Evolutionary conservation across 139 green algal species (phyloP).

Genomic region (Auxenochlorella protothecoides): DNA sequence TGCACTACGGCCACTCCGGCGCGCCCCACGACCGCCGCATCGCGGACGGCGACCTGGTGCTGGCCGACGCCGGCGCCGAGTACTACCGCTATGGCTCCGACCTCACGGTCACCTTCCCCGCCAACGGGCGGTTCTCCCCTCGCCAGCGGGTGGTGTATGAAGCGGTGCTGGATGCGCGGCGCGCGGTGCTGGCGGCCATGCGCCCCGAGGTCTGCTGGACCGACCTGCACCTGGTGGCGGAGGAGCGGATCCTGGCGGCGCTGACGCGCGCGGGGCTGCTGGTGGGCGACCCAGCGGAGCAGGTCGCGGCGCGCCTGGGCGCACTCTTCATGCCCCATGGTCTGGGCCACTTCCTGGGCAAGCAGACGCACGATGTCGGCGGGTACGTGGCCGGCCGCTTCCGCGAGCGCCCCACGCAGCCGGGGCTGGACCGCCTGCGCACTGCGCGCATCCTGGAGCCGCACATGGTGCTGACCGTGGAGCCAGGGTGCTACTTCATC

Average conservation of each 20-base stretch:
- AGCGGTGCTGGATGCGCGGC: constrained; percentile 57
- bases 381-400: constrained; percentile 47
- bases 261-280: constrained; percentile 49
- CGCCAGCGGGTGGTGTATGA: constrained; percentile 67
- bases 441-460: constrained; percentile 55
- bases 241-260: constrained; percentile 56
- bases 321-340: constrained; percentile 91
- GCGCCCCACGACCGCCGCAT: constrained; percentile 70
- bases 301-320: constrained; percentile 56
- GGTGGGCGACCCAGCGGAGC: constrained; percentile 49
- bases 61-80: constrained; percentile 77
- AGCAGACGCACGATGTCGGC: constrained; percentile 89
- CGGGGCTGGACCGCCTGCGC: constrained; percentile 47
- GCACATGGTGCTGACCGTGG: constrained; percentile 85
- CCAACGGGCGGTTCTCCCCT: constrained; percentile 60
- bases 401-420: constrained; percentile 4
- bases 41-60: constrained; percentile 50
- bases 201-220: constrained; percentile 70
- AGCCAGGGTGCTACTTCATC: constrained; percentile 83
- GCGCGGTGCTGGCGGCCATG: constrained; percentile 47
- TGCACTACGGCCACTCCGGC: constrained; percentile 83
- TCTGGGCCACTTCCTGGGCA: constrained; percentile 79
- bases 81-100: constrained; percentile 53
- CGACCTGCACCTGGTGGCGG: constrained; percentile 72
- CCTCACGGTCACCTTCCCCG: constrained; percentile 77